Conservation (phyloP, 2,329 filamentous ascomycete genomes). For the Pseudogymnoascus sp. region DNA sequence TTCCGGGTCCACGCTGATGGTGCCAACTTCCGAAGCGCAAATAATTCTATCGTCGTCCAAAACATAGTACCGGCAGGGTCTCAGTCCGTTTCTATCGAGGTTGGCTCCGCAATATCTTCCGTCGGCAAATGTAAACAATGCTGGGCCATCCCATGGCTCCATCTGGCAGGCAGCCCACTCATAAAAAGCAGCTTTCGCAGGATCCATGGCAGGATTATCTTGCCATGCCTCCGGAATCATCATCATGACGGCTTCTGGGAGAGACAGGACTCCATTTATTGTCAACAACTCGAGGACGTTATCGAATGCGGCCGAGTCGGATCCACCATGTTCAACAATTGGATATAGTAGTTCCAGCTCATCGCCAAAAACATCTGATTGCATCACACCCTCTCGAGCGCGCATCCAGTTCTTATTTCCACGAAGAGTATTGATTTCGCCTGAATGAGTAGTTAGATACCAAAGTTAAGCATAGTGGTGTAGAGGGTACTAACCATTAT, state of each 20-base stretch:
- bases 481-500: conserved; percentile 62
- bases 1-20: conserved; percentile 86
- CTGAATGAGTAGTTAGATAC: conserved; percentile 31
- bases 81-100: conserved; percentile 88
- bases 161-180: conserved; percentile 98
- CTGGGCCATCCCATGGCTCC: conserved; percentile 97
- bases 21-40: conserved; percentile 93
- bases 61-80: conserved; percentile 94
- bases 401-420: conserved; percentile 99
- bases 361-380: conserved; percentile 85
- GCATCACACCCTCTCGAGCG: conserved; percentile 89
- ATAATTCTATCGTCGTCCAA: conserved; percentile 96
- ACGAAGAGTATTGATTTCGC: conserved; percentile 92
- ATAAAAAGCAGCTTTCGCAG: conserved; percentile 93
- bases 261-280: conserved; percentile 91
- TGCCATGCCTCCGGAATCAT: conserved; percentile 99
- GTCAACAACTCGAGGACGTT: conserved; percentile 90
- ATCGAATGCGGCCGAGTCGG: conserved; percentile 94
- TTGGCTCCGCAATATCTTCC: conserved; percentile 96
- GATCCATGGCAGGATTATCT: conserved; percentile 85
- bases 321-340: conserved; percentile 92
- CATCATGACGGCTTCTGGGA: conserved; percentile 95
- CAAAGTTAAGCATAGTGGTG: conserved; percentile 20
- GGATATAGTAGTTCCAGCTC: conserved; percentile 88
- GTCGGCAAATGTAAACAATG: conserved; percentile 94